Conservation (phyloP, 2,329 filamentous ascomycete species). For the Sporothrix sp. region DNA sequence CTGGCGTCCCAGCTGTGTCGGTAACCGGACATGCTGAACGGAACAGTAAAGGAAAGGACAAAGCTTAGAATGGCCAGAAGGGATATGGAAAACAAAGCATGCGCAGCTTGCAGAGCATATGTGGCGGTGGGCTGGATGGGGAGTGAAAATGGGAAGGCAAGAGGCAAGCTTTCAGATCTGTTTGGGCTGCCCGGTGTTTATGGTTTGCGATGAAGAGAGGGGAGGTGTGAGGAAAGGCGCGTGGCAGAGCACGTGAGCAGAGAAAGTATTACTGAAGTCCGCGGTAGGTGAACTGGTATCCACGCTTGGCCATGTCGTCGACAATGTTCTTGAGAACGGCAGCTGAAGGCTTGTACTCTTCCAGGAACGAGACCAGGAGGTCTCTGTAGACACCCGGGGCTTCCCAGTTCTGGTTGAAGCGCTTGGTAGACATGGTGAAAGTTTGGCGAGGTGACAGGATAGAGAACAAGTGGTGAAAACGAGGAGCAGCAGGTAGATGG, state of each 20-base stretch:
- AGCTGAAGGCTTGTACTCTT: slow-evolving; percentile 26
- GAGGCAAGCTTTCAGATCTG: too few species aligned
- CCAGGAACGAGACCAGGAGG: slow-evolving; percentile 33
- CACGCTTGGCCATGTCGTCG: slow-evolving; percentile 19
- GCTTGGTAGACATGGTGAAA: not conserved
- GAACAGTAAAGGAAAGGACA: too few species aligned
- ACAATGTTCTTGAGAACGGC: slow-evolving; percentile 24
- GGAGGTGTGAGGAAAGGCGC: not conserved
- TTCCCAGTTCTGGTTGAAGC: slow-evolving; percentile 29
- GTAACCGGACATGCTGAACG: slow-evolving; percentile 6
- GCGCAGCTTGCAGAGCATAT: not conserved
- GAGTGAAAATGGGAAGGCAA: not conserved
- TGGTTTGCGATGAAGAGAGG: not conserved
- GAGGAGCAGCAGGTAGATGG: not conserved
- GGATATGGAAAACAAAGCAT: not conserved
- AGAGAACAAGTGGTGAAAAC: not conserved
- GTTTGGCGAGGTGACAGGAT: not conserved
- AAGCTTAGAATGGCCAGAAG: too few species aligned
- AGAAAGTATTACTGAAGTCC: slow-evolving; percentile 12
- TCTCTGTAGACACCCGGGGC: slow-evolving; percentile 31
- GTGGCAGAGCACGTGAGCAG: not conserved
- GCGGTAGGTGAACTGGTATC: slow-evolving; percentile 20
- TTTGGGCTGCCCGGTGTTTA: too few species aligned
- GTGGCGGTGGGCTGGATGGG: not conserved
- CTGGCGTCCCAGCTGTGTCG: slow-evolving; percentile 21